Percentiles rank a stretch among this genome's conserved stretches.
phyloP scores from a whole-genome alignment of 768 basidiomycete genomes.

The Amanita phalloides region DNA sequence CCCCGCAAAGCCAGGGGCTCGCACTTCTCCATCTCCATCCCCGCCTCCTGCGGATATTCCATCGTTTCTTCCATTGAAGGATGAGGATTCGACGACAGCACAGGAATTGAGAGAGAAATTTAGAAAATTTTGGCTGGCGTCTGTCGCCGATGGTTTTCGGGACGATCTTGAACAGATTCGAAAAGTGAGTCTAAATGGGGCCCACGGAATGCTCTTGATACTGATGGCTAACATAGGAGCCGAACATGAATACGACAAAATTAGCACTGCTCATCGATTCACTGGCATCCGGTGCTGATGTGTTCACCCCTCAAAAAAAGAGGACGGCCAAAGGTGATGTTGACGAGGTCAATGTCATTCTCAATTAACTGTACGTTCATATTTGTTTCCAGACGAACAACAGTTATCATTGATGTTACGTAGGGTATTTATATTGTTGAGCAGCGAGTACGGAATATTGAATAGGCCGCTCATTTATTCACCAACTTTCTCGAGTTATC shows the following conservation, averaged over 20 bases:
- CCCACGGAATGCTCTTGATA: background rate
- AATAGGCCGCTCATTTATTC: no score
- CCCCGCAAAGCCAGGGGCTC: background rate
- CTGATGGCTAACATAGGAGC: slow-evolving; percentile 28
- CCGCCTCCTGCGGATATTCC: slow-evolving; percentile 39
- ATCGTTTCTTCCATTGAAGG: slow-evolving; percentile 38
- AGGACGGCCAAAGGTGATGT: slow-evolving; percentile 14
- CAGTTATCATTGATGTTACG: no score
- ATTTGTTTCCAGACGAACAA: no score
- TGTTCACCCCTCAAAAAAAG: slow-evolving; percentile 17
- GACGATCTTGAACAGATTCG: slow-evolving; percentile 79
- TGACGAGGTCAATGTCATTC: slow-evolving; percentile 71
- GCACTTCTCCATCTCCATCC: slow-evolving; percentile 31
- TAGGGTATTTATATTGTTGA: no score
- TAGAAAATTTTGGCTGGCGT: slow-evolving; percentile 80
- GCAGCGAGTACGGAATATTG: no score
- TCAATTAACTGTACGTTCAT: slow-evolving; percentile 21
- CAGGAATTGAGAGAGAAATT: slow-evolving; percentile 54
- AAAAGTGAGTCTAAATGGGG: slow-evolving; percentile 39
- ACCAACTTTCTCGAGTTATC: no score
- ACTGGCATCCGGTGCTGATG: slow-evolving; percentile 54
- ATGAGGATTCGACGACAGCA: slow-evolving; percentile 31
- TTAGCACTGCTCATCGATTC: slow-evolving; percentile 75
- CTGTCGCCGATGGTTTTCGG: slow-evolving; percentile 71
- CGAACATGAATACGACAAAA: slow-evolving; percentile 55